Evolutionary conservation across 2,329 filamentous ascomycete species (phyloP).

Genomic region (Aspergillus pseudotamarii): DNA sequence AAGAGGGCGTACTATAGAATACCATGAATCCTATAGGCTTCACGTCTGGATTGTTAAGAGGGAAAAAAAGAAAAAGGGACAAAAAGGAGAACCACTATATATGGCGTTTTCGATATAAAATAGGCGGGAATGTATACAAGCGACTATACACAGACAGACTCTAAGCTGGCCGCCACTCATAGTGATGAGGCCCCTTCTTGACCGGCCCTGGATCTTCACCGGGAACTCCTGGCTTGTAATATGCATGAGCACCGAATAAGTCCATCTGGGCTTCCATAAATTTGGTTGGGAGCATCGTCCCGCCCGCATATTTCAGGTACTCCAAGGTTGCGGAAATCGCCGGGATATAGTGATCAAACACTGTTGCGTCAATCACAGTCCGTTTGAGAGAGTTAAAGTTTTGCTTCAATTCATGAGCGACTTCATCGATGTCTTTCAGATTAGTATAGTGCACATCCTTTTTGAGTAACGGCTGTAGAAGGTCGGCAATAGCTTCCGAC

Average conservation of each 20-base stretch:
- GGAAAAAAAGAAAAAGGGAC: too few species aligned
- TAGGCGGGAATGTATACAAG: not conserved
- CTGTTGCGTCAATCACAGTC: slow-evolving; percentile 57
- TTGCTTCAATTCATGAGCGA: slow-evolving; percentile 58
- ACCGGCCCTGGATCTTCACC: slow-evolving; percentile 56
- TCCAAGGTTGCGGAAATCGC: slow-evolving; percentile 65
- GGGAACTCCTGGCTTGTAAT: slow-evolving; percentile 55
- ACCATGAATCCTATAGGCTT: too few species aligned
- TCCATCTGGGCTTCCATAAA: slow-evolving; percentile 74
- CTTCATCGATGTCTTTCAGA: slow-evolving; percentile 45
- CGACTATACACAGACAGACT: not conserved
- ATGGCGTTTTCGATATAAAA: too few species aligned
- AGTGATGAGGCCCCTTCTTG: slow-evolving; percentile 62
- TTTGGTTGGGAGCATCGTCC: slow-evolving; percentile 63
- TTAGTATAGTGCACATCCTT: slow-evolving; percentile 35
- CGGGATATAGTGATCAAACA: slow-evolving; percentile 63
- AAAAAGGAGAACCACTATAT: too few species aligned
- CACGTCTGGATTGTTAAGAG: too few species aligned
- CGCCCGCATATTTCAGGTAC: slow-evolving; percentile 66
- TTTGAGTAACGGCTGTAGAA: slow-evolving; percentile 50
- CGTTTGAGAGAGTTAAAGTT: slow-evolving; percentile 57
- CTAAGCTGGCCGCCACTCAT: slow-evolving; percentile 57
- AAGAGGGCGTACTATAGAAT: too few species aligned
- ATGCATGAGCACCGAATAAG: slow-evolving; percentile 70
- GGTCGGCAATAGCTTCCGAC: slow-evolving; percentile 64